These are phyloP conservation scores for Rutstroemia sp. DNA, from an alignment of 2,329 filamentous ascomycete genomes.

Conservation along the genomic window DNA sequence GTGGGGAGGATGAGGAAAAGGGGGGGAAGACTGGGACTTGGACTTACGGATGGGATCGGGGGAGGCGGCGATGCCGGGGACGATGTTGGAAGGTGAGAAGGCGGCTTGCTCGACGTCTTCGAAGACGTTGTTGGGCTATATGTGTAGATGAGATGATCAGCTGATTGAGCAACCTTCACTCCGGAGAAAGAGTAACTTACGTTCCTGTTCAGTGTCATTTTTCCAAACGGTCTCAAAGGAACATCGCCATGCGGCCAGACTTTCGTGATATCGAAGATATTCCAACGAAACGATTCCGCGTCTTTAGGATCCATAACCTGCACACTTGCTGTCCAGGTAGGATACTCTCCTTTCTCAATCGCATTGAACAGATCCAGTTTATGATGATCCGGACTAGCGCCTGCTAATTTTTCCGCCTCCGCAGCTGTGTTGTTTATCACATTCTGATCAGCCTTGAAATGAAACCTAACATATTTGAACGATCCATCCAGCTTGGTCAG, in stretches of 20 bases:
- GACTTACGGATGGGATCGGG: not conserved
- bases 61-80: conserved; percentile 38
- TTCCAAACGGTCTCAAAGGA: conserved; percentile 41
- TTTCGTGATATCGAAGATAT: conserved; percentile 47
- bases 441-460: no score
- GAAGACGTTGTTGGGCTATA: conserved; percentile 45
- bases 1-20: no score
- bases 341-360: conserved; percentile 47
- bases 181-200: conserved; percentile 19
- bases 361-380: conserved; percentile 44
- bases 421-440: no score
- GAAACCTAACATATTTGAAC: no score
- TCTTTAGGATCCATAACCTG: conserved; percentile 38
- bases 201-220: conserved; percentile 41
- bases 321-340: conserved; percentile 38
- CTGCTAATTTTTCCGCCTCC: no score
- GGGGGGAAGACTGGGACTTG: no score
- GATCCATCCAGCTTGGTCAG: no score
- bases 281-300: conserved; percentile 30
- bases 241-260: conserved; percentile 41
- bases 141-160: no score
- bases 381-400: no score
- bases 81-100: conserved; percentile 58
- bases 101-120: conserved; percentile 61
- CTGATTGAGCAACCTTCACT: no score